phyloP scores from a whole-genome alignment of 2,329 filamentous ascomycete genomes.

The Leptographium flavum region DNA sequence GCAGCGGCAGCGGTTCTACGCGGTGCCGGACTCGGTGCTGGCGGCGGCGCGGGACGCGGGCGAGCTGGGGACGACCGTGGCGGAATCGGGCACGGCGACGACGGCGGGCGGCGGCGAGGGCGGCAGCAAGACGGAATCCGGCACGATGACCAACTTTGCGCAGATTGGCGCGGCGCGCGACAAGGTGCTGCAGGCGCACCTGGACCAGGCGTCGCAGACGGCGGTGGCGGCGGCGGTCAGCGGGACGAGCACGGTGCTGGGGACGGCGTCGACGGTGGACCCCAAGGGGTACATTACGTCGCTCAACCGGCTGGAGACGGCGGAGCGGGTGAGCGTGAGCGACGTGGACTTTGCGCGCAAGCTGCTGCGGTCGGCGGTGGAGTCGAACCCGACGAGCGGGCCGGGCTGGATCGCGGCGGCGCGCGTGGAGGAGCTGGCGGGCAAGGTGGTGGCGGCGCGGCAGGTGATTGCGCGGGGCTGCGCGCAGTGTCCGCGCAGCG shows the following conservation, averaged over 20 bases:
- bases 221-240: too few species aligned
- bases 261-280: conserved; percentile 82
- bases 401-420: conserved; percentile 94
- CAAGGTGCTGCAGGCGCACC: conserved; percentile 75
- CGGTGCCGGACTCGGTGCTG: conserved; percentile 89
- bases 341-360: conserved; percentile 90
- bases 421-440: conserved; percentile 80
- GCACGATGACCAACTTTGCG: conserved; percentile 95
- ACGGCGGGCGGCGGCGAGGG: conserved; percentile 33
- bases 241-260: conserved; percentile 51
- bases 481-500: conserved; percentile 80
- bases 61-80: conserved; percentile 79
- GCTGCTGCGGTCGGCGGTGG: conserved; percentile 90
- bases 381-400: conserved; percentile 88
- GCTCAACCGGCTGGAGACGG: conserved; percentile 66
- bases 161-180: conserved; percentile 93
- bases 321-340: conserved; percentile 73
- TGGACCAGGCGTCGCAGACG: conserved; percentile 65
- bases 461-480: conserved; percentile 81
- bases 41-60: conserved; percentile 68
- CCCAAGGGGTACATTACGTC: conserved; percentile 93
- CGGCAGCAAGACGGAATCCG: conserved; percentile 22
- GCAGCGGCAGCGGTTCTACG: conserved; percentile 76
- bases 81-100: conserved; percentile 52
- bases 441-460: conserved; percentile 78